Evolutionary conservation across 345 rosid species (phyloP).

Genomic region (Ceriops decandra): DNA sequence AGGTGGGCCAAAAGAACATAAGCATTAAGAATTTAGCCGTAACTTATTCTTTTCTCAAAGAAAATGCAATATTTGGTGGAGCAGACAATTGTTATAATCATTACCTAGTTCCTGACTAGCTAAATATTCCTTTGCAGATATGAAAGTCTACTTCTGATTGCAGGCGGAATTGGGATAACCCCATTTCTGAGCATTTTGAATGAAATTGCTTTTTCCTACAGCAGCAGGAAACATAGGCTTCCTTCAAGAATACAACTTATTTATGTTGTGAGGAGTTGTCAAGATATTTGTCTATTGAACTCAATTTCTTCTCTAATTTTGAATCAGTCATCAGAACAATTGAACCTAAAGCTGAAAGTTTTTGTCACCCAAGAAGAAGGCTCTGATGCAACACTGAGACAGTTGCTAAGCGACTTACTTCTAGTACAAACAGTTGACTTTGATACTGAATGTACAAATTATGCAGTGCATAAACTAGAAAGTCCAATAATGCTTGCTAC

Average conservation of each 20-base stretch:
- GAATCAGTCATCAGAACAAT: conserved; percentile 32
- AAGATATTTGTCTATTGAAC: conserved; percentile 52
- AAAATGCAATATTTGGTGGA: not conserved
- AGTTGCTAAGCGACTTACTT: conserved; percentile 39
- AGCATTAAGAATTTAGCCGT: not conserved
- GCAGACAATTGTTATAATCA: not conserved
- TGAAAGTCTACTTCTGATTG: conserved; percentile 63
- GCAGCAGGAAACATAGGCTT: conserved; percentile 32
- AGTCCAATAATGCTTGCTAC: conserved; percentile 40
- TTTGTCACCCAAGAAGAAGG: conserved; percentile 61
- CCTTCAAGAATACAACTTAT: conserved; percentile 54
- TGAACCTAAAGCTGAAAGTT: conserved; percentile 48
- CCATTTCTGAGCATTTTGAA: conserved; percentile 76
- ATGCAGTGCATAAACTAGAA: conserved; percentile 50
- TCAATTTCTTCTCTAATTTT: conserved; percentile 50
- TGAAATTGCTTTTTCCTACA: conserved; percentile 42
- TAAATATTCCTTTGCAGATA: conserved; percentile 42
- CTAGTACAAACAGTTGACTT: conserved; percentile 44
- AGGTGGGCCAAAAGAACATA: conserved; percentile 33
- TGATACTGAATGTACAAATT: conserved; percentile 32
- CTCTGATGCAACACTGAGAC: conserved; percentile 34
- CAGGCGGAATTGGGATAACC: conserved; percentile 84
- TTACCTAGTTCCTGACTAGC: not conserved
- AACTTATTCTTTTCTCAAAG: too few relatives aligned
- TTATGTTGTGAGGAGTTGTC: conserved; percentile 46